Evolutionary conservation across 768 basidiomycete species (phyloP), one percentile per base, ranked within the genome.

Genomic region (Tephrocybe rancida): DNA sequence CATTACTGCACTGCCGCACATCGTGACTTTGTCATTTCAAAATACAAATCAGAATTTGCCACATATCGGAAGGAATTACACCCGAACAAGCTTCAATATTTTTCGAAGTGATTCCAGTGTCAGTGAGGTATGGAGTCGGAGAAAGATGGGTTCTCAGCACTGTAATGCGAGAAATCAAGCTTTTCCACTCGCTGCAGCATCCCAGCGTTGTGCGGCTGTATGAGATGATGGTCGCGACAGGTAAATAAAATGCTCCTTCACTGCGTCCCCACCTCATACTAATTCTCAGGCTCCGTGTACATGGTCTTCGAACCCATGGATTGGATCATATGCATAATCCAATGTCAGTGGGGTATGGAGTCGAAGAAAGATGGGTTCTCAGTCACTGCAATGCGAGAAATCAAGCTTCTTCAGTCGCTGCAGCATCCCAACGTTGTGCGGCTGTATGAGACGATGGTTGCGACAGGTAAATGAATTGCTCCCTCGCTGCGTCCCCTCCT

Each of bases 231-330:
- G 95, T 98, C 6, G 93, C 95, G 0, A 91, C 92, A 61, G 95
- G 97, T 95, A 61, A 59, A 82, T 60, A 11, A 16, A 7, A 49
- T 39, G 38, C n/a, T 53, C 37, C 9, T 42, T 35, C 29, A 19
- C 30, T 5, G 3, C 25, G 25, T 29, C 14, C 56, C 3, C 52
- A 38, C 41, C 59, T 54, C 55, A 56, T 37, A 24, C 39, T 32
- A n/a, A 54, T 50, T 44, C 16, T 5, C 62, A 98, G 96, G 94
- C 54, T 87, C 90, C 44, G 95, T 97, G 37, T 96, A 93, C 72
- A 99, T 99, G 97, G 96, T 99, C 34, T 94, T 98, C 64, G 95
- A 98, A 69, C 99, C 99, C 70, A 92, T 97, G 92, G 95, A 99
- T 63, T 95, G 98, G 66, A 97, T 91, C 93, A 2, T 95, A 98